Evolutionary conservation across 352 stramenopile genomes (phyloP), one percentile per base, ranked within the genome.

Genomic region (Lagenidium giganteum): DNA sequence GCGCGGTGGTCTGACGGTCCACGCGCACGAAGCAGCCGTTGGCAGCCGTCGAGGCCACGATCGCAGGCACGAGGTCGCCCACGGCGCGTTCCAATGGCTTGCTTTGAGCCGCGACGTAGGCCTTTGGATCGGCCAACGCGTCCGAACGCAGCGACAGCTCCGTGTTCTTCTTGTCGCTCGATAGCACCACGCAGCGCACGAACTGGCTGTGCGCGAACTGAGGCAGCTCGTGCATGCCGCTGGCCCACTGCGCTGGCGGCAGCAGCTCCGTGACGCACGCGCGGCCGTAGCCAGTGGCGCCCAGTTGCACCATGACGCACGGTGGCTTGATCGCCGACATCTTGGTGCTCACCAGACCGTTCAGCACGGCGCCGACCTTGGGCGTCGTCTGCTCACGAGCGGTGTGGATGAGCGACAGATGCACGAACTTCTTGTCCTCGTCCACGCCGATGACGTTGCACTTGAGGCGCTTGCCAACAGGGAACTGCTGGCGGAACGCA

Each of bases 1-100:
- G 74, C 17, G 80, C 85, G 47, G 88, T 92, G 12, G 86, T 70
- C 30, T 70, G 64, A 31, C 84, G 76, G 42, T 87, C 76, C 25
- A 97, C 47, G 4, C 90, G 84, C 20, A 98, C 62, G 52, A 97
- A 98, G 51, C 91, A 97, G 33, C 93, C 93, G 32, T 76, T 88
- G n/a, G 80, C 76, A 4, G 70, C 93, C 13, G 91, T 97, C 20
- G 67, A 70, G 13, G 92, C 65, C 6, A 98, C 90, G 48, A 94
- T 84, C 11, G 66, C 90, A 47, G 87, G 71, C 17, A 95, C 71
- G 28, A 95, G 79, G 33, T 96, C 85, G 33, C 83, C 86, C 3
- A 82, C 57, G 20, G 70, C 76, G 20, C 41, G 51, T 11, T 69
- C 52, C 5, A 28, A 18, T 5, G 80, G 58, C n/a, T n/a, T n/a